Evolutionary conservation across 805 yeast species (phyloP), one percentile per base, ranked within the genome.

Genomic region (Ogataea methanolica): DNA sequence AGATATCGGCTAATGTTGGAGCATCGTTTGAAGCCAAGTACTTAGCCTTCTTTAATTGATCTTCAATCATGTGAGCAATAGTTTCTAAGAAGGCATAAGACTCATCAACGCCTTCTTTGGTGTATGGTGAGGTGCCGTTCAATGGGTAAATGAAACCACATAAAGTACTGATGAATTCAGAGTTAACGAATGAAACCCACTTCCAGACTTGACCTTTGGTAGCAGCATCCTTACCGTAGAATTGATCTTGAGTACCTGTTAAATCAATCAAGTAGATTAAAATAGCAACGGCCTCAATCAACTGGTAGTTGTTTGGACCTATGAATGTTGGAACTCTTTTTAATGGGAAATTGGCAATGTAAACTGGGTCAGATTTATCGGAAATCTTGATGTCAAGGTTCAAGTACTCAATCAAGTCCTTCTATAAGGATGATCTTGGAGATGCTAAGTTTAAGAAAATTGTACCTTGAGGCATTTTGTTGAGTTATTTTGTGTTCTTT

Each of bases 151-250:
- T 78, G 54, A 77, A 76, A 31, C 52, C 62, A 50, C 75, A 78
- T 45, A 74, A 52, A 47, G 67, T 57, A 39, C 72, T 60, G 48
- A 82, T 62, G 43, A 83, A 53, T 59, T 91, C 96, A 55, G 75
- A 60, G 77, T 83, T 88, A 65, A 83, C 71, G 54, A 84, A 70
- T 2, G 96, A 85, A 65, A 80, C 60, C 96, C 96, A 90, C 71
- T 74, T 80, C 59, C 88, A 65, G 60, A 88, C 73, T 59, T 67
- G 68, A 48, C 83, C 86, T 60, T 77, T 73, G 59, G 85, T 88
- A 52, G 71, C 68, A 55, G 73, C 70, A 66, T 74, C 74, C 61
- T 76, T 74, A 57, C 96, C 96, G 42, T 43, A 55, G 46, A 78
- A 72, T 82, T 75, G 45, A 31, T 53, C 51, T n/a, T 41, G 44